phyloP scores from a whole-genome alignment of 2,329 filamentous ascomycete genomes.

The Fusarium guadeloupense region DNA sequence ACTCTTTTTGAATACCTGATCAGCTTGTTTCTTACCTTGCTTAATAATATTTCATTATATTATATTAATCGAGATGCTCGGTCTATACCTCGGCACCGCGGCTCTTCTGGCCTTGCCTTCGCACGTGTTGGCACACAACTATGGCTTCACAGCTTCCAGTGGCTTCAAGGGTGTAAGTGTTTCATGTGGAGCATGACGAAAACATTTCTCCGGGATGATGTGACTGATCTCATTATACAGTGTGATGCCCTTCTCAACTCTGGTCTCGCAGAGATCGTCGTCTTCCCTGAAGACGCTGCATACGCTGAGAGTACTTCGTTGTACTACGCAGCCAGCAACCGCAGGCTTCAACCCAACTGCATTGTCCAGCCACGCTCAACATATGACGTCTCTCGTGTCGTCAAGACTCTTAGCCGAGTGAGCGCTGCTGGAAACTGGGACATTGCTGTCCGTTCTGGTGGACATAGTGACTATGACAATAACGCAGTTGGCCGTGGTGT shows the following conservation, averaged over 20 bases:
- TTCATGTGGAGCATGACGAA: neutral
- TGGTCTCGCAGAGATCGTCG: neutral
- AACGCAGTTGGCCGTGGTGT: conserved; percentile 1
- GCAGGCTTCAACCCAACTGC: neutral
- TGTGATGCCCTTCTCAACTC: neutral
- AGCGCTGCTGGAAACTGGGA: conserved; percentile 1
- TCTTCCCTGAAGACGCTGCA: neutral
- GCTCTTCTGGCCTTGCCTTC: neutral
- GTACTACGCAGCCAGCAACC: neutral
- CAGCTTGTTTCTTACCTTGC: neutral
- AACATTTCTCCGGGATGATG: neutral
- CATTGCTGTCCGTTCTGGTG: neutral
- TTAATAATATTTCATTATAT: neutral
- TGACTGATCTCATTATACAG: neutral
- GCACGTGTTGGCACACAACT: neutral
- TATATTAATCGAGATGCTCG: neutral
- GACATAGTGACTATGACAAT: conserved; percentile 1
- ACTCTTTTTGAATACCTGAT: neutral
- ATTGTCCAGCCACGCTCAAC: conserved; percentile 2
- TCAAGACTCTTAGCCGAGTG: neutral
- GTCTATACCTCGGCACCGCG: neutral
- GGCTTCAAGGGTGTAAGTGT: conserved; percentile 1
- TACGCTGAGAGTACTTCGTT: neutral
- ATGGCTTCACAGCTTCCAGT: neutral
- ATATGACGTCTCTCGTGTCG: neutral